Evolutionary conservation across 176 grass and related monocot genomes (phyloP).

Genomic region (Canna indica): DNA sequence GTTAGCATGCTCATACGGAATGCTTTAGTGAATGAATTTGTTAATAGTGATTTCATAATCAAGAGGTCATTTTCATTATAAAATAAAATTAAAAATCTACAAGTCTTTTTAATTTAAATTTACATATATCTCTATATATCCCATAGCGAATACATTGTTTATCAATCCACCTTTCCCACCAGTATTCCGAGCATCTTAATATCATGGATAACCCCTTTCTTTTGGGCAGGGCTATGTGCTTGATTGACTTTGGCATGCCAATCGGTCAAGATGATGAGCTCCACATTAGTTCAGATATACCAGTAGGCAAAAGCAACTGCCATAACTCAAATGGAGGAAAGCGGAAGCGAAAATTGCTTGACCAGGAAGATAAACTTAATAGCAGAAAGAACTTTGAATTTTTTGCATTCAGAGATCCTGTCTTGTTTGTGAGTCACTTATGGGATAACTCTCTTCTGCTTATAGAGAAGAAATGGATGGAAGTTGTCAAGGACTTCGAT

Average conservation of each 20-base stretch:
- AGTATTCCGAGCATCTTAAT: background rate
- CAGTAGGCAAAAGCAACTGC: constrained; percentile 27
- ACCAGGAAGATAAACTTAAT: constrained; percentile 33
- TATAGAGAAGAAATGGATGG: constrained; percentile 81
- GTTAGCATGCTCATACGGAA: no score
- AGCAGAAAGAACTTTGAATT: constrained; percentile 57
- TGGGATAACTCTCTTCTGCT: constrained; percentile 63
- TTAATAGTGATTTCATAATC: no score
- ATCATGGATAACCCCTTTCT: background rate
- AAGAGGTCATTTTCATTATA: no score
- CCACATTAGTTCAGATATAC: constrained; percentile 10
- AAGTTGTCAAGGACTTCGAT: constrained; percentile 55
- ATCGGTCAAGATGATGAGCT: constrained; percentile 40
- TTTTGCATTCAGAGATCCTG: constrained; percentile 53
- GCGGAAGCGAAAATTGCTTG: constrained; percentile 38
- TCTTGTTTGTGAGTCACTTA: constrained; percentile 64
- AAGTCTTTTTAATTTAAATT: no score
- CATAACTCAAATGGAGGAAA: constrained; percentile 29
- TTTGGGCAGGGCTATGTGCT: constrained; percentile 74
- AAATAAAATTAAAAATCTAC: no score
- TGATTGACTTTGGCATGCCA: constrained; percentile 80
- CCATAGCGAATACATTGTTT: no score
- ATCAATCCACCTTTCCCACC: no score
- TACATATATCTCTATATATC: background rate
- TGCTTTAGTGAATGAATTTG: no score